Evolutionary conservation across 495 filamentous ascomycete genomes (phyloP), one percentile per base, ranked within the genome.

Genomic region (Penicillium antarcticum): DNA sequence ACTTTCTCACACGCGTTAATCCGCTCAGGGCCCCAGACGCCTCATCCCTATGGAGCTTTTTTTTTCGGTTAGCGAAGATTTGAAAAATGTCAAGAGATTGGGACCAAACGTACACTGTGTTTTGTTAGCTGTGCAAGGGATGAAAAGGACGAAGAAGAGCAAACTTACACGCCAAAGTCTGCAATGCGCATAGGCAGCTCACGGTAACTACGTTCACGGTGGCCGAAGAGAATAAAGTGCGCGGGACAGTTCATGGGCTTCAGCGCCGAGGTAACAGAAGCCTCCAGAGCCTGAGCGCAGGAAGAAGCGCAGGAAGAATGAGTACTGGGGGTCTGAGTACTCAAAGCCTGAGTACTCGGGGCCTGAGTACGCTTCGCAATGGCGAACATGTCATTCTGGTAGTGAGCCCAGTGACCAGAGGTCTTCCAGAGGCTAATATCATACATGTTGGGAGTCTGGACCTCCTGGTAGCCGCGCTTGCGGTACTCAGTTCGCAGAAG

Each of bases 181-280:
- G 95, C 92, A 70, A 95, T 81, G 55, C 92, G 78, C 68, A 92
- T 80, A 42, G 94, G 94, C 47, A 97, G 72, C 62, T 98, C 92
- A 51, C 87, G 78, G 73, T 98, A 94, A 65, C 83, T 91, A 57
- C 86, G 80, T 55, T 87, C 91, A 45, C 87, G 78, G 64, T 89
- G 86, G 13, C 72, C 79, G 65, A 94, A 95, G 49, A 95, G 78
- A 21, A 88, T 67, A 58, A 84, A 88, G 68, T 94, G 89, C 7
- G 88, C 90, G 3, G 95, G 94, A 71, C 94, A 98, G 71, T 97
- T 97, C 94, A 98, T 98, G 31, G 95, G 94, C 75, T 98, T 98
- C 35, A 98, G 78, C 42, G 70, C 77, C n/a, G n/a, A n/a, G n/a
- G n/a, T n/a, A n/a, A n/a, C n/a, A n/a, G n/a, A n/a, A n/a, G n/a